Evolutionary conservation across 345 rosid genomes (phyloP).

Genomic region (Garcia nutans): DNA sequence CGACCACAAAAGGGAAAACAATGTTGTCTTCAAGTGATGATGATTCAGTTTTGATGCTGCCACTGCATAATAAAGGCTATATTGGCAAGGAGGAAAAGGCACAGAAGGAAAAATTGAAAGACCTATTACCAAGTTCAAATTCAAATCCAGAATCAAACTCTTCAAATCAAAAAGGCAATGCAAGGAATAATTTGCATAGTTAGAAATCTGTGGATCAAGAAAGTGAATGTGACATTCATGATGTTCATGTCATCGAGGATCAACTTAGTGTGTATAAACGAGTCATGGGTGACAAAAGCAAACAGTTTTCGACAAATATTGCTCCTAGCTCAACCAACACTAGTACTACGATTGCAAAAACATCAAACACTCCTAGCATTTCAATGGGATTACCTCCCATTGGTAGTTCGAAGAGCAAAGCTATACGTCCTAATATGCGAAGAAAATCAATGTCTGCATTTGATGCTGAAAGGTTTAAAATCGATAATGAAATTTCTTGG

Average conservation of each 20-base stretch:
- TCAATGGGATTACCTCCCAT: constrained; percentile 29
- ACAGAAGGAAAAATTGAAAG: constrained; percentile 6
- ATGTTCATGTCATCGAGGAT: constrained; percentile 70
- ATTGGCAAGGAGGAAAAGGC: constrained; percentile 27
- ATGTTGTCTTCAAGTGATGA: constrained; percentile 23
- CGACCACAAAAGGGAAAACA: constrained; percentile 9
- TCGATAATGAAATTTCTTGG: constrained; percentile 60
- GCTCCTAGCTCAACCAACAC: constrained; percentile 10
- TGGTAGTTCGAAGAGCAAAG: constrained; percentile 27
- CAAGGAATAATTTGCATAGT: neutral
- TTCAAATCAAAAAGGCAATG: neutral
- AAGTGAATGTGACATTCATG: constrained; percentile 28
- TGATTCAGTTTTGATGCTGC: constrained; percentile 18
- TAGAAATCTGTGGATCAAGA: constrained; percentile 22
- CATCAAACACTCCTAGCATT: constrained; percentile 15
- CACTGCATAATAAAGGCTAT: constrained; percentile 16
- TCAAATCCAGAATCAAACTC: neutral
- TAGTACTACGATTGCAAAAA: constrained; percentile 1
- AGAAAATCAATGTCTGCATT: constrained; percentile 74
- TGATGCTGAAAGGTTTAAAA: constrained; percentile 59
- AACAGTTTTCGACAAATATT: constrained; percentile 18
- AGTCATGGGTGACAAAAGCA: constrained; percentile 20
- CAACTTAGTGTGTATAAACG: constrained; percentile 17
- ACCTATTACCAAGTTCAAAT: neutral
- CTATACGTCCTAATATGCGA: constrained; percentile 32